A percentile compares a stretch with the other conserved stretches of the same genome.
Conservation (phyloP, 768 basidiomycete species). For the Amanita muscaria region DNA sequence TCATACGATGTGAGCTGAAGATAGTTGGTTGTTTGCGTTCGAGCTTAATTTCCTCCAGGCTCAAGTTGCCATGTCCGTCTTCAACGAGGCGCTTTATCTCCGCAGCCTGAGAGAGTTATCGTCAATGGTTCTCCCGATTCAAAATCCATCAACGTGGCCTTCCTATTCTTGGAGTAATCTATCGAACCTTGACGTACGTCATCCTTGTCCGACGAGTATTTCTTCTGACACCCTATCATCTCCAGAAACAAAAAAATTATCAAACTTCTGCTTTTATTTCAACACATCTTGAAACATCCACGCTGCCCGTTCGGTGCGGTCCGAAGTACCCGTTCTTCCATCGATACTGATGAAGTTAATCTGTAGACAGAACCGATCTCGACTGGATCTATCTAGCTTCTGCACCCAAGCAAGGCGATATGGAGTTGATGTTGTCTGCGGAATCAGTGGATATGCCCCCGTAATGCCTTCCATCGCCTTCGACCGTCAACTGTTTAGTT, state of each 20-base stretch:
- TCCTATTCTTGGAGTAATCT: slow-evolving; percentile 19
- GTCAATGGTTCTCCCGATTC: slow-evolving; percentile 43
- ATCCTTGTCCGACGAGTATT: not conserved
- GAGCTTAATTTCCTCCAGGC: too few species aligned
- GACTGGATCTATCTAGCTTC: slow-evolving; percentile 35
- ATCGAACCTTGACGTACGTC: slow-evolving; percentile 19
- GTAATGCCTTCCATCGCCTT: slow-evolving; percentile 24
- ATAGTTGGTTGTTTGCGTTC: too few species aligned
- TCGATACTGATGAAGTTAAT: slow-evolving; percentile 4
- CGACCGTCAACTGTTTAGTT: slow-evolving; percentile 18
- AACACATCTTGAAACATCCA: slow-evolving; percentile 47
- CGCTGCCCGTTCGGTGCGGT: slow-evolving; percentile 58
- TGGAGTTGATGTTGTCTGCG: slow-evolving; percentile 42
- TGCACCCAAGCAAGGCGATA: slow-evolving; percentile 44
- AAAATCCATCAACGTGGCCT: slow-evolving; percentile 36
- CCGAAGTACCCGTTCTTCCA: slow-evolving; percentile 8
- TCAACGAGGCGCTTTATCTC: slow-evolving; percentile 60
- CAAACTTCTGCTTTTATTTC: slow-evolving; percentile 52
- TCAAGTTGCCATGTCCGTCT: slow-evolving; percentile 29
- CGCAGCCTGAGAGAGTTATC: slow-evolving; percentile 40
- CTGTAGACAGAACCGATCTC: slow-evolving; percentile 8
- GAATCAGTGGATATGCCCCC: slow-evolving; percentile 49
- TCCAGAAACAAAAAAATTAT: slow-evolving; percentile 30
- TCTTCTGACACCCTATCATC: not conserved
- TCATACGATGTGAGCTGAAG: slow-evolving; percentile 33